These are phyloP conservation scores for Henningerozyma blattae DNA, from an alignment of 805 yeast species.

Conservation along the genomic window DNA sequence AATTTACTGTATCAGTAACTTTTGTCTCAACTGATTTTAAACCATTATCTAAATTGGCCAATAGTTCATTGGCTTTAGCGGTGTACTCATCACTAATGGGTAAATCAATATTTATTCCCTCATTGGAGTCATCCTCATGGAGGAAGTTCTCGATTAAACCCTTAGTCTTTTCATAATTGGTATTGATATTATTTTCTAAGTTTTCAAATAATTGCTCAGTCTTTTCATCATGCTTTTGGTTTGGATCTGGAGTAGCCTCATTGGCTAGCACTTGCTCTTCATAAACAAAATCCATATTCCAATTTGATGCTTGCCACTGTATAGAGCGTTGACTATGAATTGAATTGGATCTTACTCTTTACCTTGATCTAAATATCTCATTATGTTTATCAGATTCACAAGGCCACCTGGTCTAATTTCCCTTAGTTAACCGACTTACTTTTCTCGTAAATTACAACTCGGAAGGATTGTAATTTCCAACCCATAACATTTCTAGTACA, in stretches of 20 bases:
- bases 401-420: too few relatives aligned
- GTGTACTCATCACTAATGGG: slow-evolving; percentile 14
- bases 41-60: slow-evolving; percentile 63
- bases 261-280: slow-evolving; percentile 15
- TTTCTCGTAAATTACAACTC: too few relatives aligned
- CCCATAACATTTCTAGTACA: too few relatives aligned
- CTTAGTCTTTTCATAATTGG: slow-evolving; percentile 18
- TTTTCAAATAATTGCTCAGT: slow-evolving; percentile 43
- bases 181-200: slow-evolving; percentile 40
- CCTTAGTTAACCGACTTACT: too few relatives aligned
- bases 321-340: too few relatives aligned
- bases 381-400: too few relatives aligned
- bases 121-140: slow-evolving; percentile 7
- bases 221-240: slow-evolving; percentile 24
- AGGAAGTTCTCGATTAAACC: slow-evolving; percentile 11
- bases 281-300: slow-evolving; percentile 19
- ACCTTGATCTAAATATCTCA: too few relatives aligned
- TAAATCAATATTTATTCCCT: slow-evolving; percentile 18
- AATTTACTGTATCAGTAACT: too few relatives aligned
- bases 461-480: too few relatives aligned
- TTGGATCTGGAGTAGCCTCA: not conserved
- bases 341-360: too few relatives aligned
- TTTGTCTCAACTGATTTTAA: slow-evolving; percentile 61
- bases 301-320: too few relatives aligned
- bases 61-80: slow-evolving; percentile 42